Evolutionary conservation across 495 filamentous ascomycete species (phyloP).

Genomic region (Endocarpon pusillum): DNA sequence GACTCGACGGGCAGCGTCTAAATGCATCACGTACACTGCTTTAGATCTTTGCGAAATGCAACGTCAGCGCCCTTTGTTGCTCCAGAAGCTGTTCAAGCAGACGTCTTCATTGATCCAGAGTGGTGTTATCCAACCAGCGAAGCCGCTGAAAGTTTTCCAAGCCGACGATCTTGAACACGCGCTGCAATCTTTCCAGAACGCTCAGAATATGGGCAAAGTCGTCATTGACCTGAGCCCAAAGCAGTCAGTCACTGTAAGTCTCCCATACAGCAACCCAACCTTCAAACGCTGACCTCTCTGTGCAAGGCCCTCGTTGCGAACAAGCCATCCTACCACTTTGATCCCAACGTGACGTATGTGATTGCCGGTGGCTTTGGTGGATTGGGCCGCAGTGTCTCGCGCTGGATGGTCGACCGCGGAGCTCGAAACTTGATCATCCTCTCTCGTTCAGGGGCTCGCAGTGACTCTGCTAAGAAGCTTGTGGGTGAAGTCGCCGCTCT

Average conservation of each 20-base stretch:
- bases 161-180: background rate
- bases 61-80: background rate
- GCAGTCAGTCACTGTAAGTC: background rate
- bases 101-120: background rate
- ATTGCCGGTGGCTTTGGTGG: conserved; percentile 26
- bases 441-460: conserved; percentile 8
- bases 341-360: conserved; percentile 10
- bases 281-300: background rate
- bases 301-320: conserved; percentile 1
- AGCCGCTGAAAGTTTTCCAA: background rate
- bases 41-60: background rate
- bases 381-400: conserved; percentile 19
- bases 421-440: conserved; percentile 17
- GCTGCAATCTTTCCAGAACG: conserved; percentile 1
- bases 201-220: background rate
- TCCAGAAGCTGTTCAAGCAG: background rate
- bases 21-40: background rate
- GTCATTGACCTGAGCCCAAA: conserved; percentile 2
- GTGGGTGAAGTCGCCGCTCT: conserved; percentile 5
- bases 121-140: background rate
- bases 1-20: too few relatives aligned
- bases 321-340: conserved; percentile 1
- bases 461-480: background rate
- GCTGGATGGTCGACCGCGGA: conserved; percentile 22
- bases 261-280: background rate